phyloP scores from a whole-genome alignment of 1,284 basidiomycete genomes.

The Stygiomarasmius scandens region DNA sequence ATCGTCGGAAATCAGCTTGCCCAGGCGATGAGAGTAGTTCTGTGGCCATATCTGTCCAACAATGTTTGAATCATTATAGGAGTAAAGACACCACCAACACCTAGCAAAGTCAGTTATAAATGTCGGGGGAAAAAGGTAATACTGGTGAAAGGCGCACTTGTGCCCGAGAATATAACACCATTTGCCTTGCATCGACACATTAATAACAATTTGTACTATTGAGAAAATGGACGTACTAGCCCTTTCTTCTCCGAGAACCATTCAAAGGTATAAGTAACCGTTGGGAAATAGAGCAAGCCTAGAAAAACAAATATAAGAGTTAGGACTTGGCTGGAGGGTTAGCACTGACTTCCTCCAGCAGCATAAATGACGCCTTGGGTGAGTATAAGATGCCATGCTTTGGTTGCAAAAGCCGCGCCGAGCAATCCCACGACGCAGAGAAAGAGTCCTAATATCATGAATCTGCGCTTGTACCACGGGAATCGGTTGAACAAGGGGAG shows the following conservation, averaged over 20 bases:
- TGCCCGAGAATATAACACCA: conserved; percentile 16
- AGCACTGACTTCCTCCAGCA: conserved; percentile 15
- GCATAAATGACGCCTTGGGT: conserved; percentile 16
- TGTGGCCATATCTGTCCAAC: conserved; percentile 10
- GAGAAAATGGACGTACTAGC: conserved; percentile 5
- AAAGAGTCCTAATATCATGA: conserved; percentile 12
- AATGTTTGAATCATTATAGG: conserved; percentile 12
- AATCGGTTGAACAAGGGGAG: conserved; percentile 15
- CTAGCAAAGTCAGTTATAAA: background rate
- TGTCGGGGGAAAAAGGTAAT: too few relatives aligned
- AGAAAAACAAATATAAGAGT: background rate
- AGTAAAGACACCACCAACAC: conserved; percentile 13
- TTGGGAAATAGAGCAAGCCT: conserved; percentile 18
- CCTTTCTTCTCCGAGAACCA: conserved; percentile 17
- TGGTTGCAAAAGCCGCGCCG: conserved; percentile 13
- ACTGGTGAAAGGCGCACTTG: conserved; percentile 10
- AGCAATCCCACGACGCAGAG: conserved; percentile 12
- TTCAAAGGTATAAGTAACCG: conserved; percentile 15
- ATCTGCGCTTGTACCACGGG: conserved; percentile 14
- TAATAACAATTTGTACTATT: background rate
- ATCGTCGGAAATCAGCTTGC: background rate
- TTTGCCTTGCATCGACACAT: conserved; percentile 6
- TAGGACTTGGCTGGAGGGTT: background rate
- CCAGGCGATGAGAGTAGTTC: conserved; percentile 8
- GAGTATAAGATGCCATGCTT: conserved; percentile 13